Base-by-base conservation (phyloP, 768 basidiomycete genomes). In the Tulasnella sp. region DNA sequence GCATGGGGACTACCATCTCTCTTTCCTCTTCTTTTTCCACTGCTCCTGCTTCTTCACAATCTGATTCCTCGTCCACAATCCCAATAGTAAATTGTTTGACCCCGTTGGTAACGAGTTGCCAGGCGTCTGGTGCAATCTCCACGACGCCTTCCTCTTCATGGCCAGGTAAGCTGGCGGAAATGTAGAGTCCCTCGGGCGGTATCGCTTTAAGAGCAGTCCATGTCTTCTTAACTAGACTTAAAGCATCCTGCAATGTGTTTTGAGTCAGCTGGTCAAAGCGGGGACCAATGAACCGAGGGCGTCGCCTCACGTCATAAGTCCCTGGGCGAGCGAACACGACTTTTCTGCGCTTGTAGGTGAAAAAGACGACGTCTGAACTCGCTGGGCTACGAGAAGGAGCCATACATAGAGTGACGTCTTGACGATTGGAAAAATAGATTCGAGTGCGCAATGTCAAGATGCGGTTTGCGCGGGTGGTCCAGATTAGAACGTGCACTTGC, bases 61-160 rank as follows among this genome's bases (percentile, higher is more conserved):
- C 20, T 13, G 23, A 9, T 2, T 57, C 55, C 20, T 26, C 55
- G 9, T 20, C 55, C 57, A 86, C 82, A 1, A 81, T 57, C 20
- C 26, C 55, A 18, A 57, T 9, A 57, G 20, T 57, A 1, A 57
- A 57, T 1, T 26, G 9, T 9, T 57, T 57, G 55, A 57, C 55
- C 20, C 55, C 55, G 55, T 26, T 20, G 20, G 55, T 57, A 9
- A 20, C 55, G 9, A 57, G 55, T 57, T 57, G 13, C 55, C 55
- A 57, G 26, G 55, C 55, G 20, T 57, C 55, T 57, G 55, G 55
- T 18, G 55, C 55, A 9, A 57, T 57, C 26, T 57, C 55, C 16
- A 57, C 55, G 55, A 57, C 55, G 26, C 55, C 55, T 9, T 57
- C 55, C 55, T 57, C 55, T 13, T 23, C 16, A 26, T 57, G 26